Evolutionary conservation across 306 rosid species (phyloP).

Genomic region (Acmispon strigosus): DNA sequence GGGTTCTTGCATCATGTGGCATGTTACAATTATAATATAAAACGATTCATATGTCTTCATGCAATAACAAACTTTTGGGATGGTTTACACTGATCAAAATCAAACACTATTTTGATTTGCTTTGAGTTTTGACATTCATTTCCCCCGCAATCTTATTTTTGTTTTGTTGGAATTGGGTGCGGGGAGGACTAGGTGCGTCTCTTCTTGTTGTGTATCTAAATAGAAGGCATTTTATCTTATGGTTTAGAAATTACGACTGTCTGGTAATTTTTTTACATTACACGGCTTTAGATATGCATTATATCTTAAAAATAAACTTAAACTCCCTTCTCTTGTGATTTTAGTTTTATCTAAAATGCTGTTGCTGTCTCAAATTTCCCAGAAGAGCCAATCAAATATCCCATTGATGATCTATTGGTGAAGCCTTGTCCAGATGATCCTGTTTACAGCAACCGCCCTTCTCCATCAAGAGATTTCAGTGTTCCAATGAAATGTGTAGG

Average conservation of each 20-base stretch:
- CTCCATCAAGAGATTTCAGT: slow-evolving; percentile 64
- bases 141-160: neutral
- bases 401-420: slow-evolving; percentile 88
- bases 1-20: too few species aligned
- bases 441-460: slow-evolving; percentile 59
- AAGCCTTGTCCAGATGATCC: slow-evolving; percentile 77
- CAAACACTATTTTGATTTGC: neutral
- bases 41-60: too few species aligned
- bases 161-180: neutral
- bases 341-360: slow-evolving; percentile 14
- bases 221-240: neutral
- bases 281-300: neutral
- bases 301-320: neutral
- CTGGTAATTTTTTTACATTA: neutral
- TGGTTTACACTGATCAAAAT: neutral
- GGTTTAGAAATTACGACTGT: neutral
- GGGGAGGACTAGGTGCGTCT: neutral
- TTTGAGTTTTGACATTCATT: neutral
- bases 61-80: too few species aligned
- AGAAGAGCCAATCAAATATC: slow-evolving; percentile 69
- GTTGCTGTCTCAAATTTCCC: slow-evolving; percentile 19
- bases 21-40: too few species aligned
- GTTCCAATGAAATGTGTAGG: slow-evolving; percentile 72
- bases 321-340: neutral
- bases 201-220: neutral